Base-by-base conservation (phyloP, 2,329 filamentous ascomycete species). In the Zymoseptoria ardabiliae region DNA sequence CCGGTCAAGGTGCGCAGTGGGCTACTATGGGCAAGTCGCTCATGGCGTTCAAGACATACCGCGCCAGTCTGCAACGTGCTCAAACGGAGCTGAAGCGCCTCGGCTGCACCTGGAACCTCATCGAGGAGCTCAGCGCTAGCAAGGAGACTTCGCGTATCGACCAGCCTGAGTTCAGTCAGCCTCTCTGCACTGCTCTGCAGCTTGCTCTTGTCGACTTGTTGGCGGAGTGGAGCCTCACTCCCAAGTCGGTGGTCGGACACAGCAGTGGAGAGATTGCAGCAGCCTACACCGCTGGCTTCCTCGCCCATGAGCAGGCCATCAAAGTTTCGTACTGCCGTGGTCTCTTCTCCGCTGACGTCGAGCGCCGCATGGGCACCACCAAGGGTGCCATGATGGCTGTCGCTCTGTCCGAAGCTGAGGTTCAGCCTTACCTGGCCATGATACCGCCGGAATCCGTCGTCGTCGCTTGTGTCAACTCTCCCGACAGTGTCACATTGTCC, bases 111-210 rank as follows among this genome's bases (percentile, higher is more conserved):
- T 71, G 54, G 53, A 57, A 56, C 20, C 35, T 61, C 54, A 20
- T 41, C 4, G 22, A 45, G 2, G 69, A 70, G 57, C 65, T 72
- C 49, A 83, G 1, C 80, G 83, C 62, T 72, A 82, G 1, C 78
- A 72, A 0, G 63, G 80, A 2, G 3, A 56, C 65, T 60, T 68
- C 17, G 11, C n/a, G 25, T 3, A 50, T 63, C 23, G n/a, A 59
- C 20, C 57, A 67, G n/a, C 64, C 73, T 3, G 67, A 65, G 23
- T 63, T 81, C 21, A 75, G 78, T 0, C 82, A 84, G 61, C 78
- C 82, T 0, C 65, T 82, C 0, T 83, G 78, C 55, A 83, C 81
- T 0, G 81, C 81, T 0, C 50, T 85, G 1, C 82, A 84, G 63
- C 72, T 85, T 2, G 81, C 73, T 0, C 64, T 82, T 0, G 70